Evolutionary conservation across 257 asterid genomes (phyloP).

Genomic region (Solanum dulcamara): DNA sequence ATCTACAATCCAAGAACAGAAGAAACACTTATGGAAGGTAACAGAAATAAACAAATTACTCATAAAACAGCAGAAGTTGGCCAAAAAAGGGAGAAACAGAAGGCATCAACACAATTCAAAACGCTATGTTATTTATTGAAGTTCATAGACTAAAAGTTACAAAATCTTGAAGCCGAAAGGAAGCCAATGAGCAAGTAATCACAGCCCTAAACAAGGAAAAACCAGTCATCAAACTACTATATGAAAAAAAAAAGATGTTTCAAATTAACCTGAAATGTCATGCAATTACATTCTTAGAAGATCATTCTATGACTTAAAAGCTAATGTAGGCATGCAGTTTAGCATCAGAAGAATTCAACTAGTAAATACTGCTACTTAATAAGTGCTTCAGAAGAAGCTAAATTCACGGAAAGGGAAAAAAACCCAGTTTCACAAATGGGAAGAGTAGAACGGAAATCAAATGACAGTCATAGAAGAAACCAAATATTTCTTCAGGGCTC

Average conservation of each 20-base stretch:
- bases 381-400: background rate
- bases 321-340: background rate
- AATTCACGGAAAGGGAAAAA: background rate
- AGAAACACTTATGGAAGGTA: conserved; percentile 6
- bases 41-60: background rate
- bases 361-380: background rate
- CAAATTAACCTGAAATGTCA: background rate
- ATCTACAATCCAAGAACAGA: conserved; percentile 33
- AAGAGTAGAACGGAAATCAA: background rate
- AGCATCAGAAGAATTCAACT: background rate
- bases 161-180: conserved; percentile 28
- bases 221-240: conserved; percentile 17
- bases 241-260: background rate
- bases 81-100: background rate
- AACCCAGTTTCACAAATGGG: background rate
- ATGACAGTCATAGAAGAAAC: background rate
- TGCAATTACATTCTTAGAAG: background rate
- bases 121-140: background rate
- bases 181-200: conserved; percentile 23
- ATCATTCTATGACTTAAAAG: background rate
- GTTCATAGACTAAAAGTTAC: background rate
- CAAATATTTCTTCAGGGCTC: background rate
- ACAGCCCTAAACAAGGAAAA: conserved; percentile 45
- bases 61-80: background rate
- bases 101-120: background rate